These are phyloP conservation scores for Allantophomopsis cytisporea DNA, from an alignment of 2,329 filamentous ascomycete genomes.

Conservation along the genomic window DNA sequence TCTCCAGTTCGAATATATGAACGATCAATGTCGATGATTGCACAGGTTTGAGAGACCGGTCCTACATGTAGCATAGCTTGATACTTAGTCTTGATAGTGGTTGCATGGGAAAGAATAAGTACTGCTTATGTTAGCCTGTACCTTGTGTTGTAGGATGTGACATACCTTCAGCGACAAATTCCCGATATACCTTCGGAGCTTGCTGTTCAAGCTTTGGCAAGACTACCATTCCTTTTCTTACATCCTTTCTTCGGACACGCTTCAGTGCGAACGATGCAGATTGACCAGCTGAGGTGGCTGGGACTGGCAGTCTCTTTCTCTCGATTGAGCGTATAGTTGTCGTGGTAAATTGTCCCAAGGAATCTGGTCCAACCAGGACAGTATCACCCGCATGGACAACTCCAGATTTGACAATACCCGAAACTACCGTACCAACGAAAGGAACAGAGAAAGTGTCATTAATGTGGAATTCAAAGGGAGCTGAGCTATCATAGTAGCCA, in stretches of 20 bases:
- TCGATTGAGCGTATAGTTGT: conserved; percentile 89
- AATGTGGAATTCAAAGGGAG: conserved; percentile 85
- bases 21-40: conserved; percentile 96
- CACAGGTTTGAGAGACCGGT: conserved; percentile 86
- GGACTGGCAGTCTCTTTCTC: conserved; percentile 80
- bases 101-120: conserved; percentile 87
- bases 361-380: conserved; percentile 81
- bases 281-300: conserved; percentile 80
- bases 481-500: conserved; percentile 78
- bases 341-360: conserved; percentile 74
- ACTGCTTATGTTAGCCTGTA: conserved; percentile 32
- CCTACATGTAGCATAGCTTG: conserved; percentile 98
- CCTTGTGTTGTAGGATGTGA: not conserved
- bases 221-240: conserved; percentile 96
- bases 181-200: conserved; percentile 54
- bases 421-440: conserved; percentile 92
- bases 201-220: conserved; percentile 69
- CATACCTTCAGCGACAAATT: conserved; percentile 66
- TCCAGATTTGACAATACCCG: conserved; percentile 79
- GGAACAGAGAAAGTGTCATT: conserved; percentile 98
- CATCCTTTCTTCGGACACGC: conserved; percentile 77
- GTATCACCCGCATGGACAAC: conserved; percentile 84
- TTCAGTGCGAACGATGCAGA: conserved; percentile 86
- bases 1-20: conserved; percentile 90
- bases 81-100: conserved; percentile 92